A percentile compares a stretch with the other conserved stretches of the same genome.
Conservation (phyloP, 192 early-diverging fungal genomes). For the Allomyces javanicus region DNA sequence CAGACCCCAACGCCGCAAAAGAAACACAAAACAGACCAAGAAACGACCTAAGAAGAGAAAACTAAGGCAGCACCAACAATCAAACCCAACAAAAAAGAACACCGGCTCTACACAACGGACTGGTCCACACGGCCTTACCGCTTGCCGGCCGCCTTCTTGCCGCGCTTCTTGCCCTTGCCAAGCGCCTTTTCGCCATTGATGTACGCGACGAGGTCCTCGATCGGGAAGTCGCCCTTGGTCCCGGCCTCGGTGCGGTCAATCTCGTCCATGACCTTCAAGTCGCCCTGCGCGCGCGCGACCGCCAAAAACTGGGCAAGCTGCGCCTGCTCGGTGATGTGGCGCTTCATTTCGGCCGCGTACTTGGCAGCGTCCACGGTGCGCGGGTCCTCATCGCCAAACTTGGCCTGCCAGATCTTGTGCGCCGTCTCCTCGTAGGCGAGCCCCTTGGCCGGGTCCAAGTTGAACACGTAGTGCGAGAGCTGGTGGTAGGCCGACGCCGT, state of each 20-base stretch:
- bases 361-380: conserved; percentile 46
- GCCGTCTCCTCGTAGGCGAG: not conserved
- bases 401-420: conserved; percentile 2
- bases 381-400: conserved; percentile 50
- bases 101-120: too few species aligned
- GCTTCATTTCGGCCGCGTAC: conserved; percentile 45
- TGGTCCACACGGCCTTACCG: not conserved
- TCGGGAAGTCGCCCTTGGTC: conserved; percentile 45
- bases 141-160: not conserved
- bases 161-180: not conserved
- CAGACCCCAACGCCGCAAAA: not conserved
- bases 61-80: not conserved
- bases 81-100: not conserved
- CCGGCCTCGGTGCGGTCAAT: conserved; percentile 14
- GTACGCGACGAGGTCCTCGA: conserved; percentile 59
- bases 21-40: conserved; percentile 2
- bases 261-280: conserved; percentile 12
- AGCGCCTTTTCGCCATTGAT: conserved; percentile 19
- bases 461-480: too few species aligned
- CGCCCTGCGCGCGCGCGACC: conserved; percentile 6
- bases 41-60: not conserved
- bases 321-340: conserved; percentile 30
- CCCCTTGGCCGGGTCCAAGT: not conserved
- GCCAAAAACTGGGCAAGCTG: conserved; percentile 15
- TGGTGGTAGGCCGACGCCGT: conserved; percentile 35